Percentiles rank a stretch among this genome's conserved stretches.
These are phyloP conservation scores for Litchi chinensis DNA, from an alignment of 345 rosid genomes.

Conservation along the genomic window DNA sequence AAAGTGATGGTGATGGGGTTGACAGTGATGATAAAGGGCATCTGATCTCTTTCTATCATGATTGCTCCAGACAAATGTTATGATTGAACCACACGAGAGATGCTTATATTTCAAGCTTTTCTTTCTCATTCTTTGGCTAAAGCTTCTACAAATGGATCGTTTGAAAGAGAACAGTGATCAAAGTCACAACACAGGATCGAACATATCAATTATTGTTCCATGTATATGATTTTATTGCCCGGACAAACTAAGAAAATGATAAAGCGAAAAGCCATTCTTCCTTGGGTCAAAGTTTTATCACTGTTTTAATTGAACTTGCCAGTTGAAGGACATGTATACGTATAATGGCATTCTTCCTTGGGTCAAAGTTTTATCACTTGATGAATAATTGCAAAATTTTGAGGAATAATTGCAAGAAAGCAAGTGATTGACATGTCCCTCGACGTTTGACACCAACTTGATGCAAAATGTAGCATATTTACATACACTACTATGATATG, in stretches of 20 bases:
- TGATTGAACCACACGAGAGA: constrained; percentile 12
- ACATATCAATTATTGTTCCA: not conserved
- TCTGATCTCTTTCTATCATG: constrained; percentile 7
- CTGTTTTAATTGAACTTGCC: not conserved
- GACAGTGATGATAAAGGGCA: constrained; percentile 4
- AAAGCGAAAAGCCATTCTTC: not conserved
- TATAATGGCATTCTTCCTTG: too few species aligned
- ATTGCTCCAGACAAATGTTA: constrained; percentile 1
- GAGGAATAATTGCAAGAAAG: not conserved
- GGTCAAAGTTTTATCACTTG: too few species aligned
- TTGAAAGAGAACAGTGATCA: not conserved
- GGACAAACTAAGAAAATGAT: not conserved
- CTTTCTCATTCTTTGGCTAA: not conserved
- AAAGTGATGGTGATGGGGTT: constrained; percentile 16
- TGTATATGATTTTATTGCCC: not conserved
- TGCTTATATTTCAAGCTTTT: constrained; percentile 11
- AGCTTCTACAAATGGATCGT: not conserved
- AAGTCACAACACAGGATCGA: not conserved
- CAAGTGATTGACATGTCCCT: not conserved
- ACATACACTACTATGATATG: too few species aligned
- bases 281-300: not conserved
- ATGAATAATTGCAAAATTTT: too few species aligned
- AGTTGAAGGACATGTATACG: not conserved
- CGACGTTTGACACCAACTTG: not conserved
- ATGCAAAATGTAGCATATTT: too few species aligned